A percentile compares a stretch with the other conserved stretches of the same genome.
Evolutionary conservation across 129 eudicot species (phyloP).

Genomic region (Flaveria bidentis): DNA sequence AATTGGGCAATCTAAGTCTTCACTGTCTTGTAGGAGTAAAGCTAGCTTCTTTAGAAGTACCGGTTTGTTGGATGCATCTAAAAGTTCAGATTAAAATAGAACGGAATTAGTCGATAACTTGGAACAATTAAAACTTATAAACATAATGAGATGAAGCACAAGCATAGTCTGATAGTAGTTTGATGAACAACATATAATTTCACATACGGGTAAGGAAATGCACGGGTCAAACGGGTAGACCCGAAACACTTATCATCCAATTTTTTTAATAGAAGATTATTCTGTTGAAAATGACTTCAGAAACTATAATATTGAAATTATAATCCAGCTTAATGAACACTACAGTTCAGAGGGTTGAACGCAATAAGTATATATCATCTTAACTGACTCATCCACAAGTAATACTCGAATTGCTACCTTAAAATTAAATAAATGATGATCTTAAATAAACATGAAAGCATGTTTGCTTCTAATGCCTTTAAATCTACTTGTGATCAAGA

Average conservation of each 20-base stretch:
- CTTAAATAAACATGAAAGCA: neutral
- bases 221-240: no score
- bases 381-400: no score
- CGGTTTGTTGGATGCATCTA: constrained; percentile 84
- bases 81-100: constrained; percentile 1
- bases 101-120: neutral
- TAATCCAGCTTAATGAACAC: no score
- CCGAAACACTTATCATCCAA: no score
- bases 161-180: neutral
- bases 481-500: neutral
- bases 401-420: no score
- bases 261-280: no score
- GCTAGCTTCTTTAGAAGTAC: constrained; percentile 61
- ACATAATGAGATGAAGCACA: neutral
- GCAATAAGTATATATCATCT: no score
- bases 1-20: constrained; percentile 88
- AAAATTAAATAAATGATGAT: no score
- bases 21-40: constrained; percentile 70
- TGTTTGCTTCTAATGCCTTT: no score
- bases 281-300: no score
- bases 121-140: neutral
- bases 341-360: neutral
- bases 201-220: no score
- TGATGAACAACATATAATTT: neutral
- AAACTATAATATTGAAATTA: no score